Base-by-base conservation (phyloP, 768 basidiomycete species). In the Kwoniella shandongensis region DNA sequence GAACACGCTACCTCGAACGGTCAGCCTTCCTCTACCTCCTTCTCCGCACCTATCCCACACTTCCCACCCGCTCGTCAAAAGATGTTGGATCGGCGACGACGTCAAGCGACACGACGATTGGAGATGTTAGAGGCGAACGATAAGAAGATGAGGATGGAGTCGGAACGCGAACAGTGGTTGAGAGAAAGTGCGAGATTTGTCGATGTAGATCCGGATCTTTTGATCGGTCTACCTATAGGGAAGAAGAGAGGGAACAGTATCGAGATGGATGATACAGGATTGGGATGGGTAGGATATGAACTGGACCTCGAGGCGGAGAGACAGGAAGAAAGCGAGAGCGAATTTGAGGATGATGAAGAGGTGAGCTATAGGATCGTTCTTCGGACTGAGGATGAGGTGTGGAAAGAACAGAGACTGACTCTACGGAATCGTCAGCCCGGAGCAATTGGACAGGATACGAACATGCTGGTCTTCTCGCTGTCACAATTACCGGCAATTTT, bases 381-480 rank as follows among this genome's bases (percentile, higher is more conserved):
- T 7, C 20, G 20, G 15, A 41, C 7, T 41, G 40, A 6, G 5
- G 15, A 22, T 17, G 6, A 17, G 17, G 40, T 7, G 6, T 17
- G 40, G n/a, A 41, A 13, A 42, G 41, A 53, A 32, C 32, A n/a
- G n/a, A n/a, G 18, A n/a, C 25, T 42, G 39, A 25, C 3, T 23
- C n/a, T 32, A 27, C 22, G n/a, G 23, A 6, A 29, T 26, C 13
- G 13, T 25, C 29, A 42, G 38, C 44, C 15, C 66, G 69, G 72
- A 52, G 65, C 39, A 62, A 88, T 85, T 89, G 90, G 88, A 88
- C 42, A 44, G n/a, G 36, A 56, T 29, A 44, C 62, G 11, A 52
- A 54, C 30, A 92, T 97, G 88, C 88, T 99, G 44, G 94, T 90
- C 17, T 98, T 93, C 78, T 87, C 91, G 15, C 88, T 90, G 2